A percentile compares a stretch with the other conserved stretches of the same genome.
These are phyloP conservation scores for Xanthoceras sorbifolium DNA, from an alignment of 345 rosid species.

Conservation along the genomic window DNA sequence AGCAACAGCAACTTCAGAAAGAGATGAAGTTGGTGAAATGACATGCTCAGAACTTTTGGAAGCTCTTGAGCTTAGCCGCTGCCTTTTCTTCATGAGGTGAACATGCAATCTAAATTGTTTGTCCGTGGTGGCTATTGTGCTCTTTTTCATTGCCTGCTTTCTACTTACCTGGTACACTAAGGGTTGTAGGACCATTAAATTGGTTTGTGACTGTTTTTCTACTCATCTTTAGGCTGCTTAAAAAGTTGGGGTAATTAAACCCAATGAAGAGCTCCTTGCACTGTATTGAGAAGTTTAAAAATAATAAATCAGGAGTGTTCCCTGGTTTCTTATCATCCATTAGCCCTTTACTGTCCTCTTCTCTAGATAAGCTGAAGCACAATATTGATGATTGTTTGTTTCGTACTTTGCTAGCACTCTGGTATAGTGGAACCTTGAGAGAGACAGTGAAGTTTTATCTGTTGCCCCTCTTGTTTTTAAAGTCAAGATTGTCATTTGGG, in stretches of 20 bases:
- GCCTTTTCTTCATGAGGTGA: conserved; percentile 96
- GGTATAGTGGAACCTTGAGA: background rate
- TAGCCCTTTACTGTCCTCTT: background rate
- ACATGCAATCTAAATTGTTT: background rate
- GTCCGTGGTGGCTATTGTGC: conserved; percentile 2
- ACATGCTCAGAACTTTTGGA: conserved; percentile 96
- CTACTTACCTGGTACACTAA: background rate
- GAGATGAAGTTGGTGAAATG: conserved; percentile 86
- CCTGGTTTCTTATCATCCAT: background rate
- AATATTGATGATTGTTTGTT: background rate
- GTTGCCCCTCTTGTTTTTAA: background rate
- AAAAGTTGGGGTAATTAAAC: background rate
- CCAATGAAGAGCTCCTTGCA: background rate
- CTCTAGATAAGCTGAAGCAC: background rate
- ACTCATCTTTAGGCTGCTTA: background rate
- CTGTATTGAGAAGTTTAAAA: background rate
- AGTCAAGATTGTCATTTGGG: background rate
- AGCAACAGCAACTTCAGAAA: conserved; percentile 65
- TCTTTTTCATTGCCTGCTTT: conserved; percentile 11
- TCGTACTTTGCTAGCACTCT: background rate
- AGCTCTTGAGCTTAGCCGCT: conserved; percentile 97
- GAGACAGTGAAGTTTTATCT: background rate
- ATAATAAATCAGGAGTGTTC: background rate
- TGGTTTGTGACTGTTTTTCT: background rate
- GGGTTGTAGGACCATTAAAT: background rate